Percentiles rank a stretch among this genome's conserved stretches.
These are phyloP conservation scores for Trypanosoma platydactyli DNA, from an alignment of 208 protist species.

Conservation along the genomic window DNA sequence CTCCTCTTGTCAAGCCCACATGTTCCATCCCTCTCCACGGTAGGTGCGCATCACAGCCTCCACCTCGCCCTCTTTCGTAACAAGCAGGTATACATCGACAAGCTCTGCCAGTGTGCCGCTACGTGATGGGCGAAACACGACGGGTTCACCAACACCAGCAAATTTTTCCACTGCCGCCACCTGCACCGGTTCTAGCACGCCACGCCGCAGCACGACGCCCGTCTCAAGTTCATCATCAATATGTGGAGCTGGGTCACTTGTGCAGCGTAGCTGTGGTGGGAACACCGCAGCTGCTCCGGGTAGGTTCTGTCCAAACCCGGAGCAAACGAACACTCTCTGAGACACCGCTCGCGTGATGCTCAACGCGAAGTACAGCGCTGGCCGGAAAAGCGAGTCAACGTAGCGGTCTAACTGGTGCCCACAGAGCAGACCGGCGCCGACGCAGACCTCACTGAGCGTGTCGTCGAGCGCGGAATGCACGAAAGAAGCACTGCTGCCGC, in stretches of 20 bases:
- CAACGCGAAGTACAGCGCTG: constrained; percentile 27
- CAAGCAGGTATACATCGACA: constrained; percentile 13
- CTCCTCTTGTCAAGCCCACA: constrained; percentile 11
- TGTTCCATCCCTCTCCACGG: constrained; percentile 24
- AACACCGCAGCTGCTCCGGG: constrained; percentile 3
- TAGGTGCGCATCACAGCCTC: constrained; percentile 17
- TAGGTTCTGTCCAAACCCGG: constrained; percentile 16
- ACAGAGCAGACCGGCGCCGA: constrained; percentile 21
- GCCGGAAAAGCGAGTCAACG: constrained; percentile 14
- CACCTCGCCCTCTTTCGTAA: constrained; percentile 11
- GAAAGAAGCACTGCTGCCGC: constrained; percentile 23
- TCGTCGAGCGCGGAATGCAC: constrained; percentile 11
- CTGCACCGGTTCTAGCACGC: too few species aligned
- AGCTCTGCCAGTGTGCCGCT: constrained; percentile 19
- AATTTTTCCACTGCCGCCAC: background rate
- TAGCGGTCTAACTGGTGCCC: constrained; percentile 20
- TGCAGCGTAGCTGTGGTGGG: constrained; percentile 12
- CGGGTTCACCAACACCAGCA: constrained; percentile 9
- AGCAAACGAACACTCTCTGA: constrained; percentile 3
- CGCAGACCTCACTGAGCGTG: constrained; percentile 20
- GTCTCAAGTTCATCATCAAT: constrained; percentile 17
- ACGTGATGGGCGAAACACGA: constrained; percentile 20
- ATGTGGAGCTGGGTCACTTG: background rate
- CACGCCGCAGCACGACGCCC: background rate
- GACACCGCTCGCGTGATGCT: background rate